Base-by-base conservation (phyloP, 805 yeast genomes). In the Yamadazyma endophytica region DNA sequence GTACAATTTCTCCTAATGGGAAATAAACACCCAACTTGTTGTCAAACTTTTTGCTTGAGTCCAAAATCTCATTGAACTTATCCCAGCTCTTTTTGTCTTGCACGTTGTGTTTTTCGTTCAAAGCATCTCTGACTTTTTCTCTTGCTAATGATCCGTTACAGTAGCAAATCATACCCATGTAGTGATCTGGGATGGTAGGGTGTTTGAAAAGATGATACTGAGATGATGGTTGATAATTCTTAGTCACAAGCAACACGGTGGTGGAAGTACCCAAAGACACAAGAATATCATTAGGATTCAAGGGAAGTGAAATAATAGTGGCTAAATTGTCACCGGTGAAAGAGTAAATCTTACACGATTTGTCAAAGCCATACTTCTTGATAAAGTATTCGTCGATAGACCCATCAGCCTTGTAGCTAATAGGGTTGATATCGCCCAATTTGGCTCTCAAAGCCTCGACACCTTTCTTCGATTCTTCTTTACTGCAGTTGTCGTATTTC, bases 121-220 rank as follows among this genome's bases (percentile, higher is more conserved):
- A 39, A 15, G 60, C 64, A 54, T 87, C 81, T 29, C 92, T 68
- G 8, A 87, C 67, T 35, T 70, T 68, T 47, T 88, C 96, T 42
- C 97, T 67, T 0, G 96, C 95, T 29, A 88, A 61, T 0, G 96
- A 74, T 0, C 97, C 96, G 53, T 88, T 88, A 50, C 94, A 83
- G 55, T 88, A 88, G 54, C 97, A 88, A 33, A 89, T 75, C 97
- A 88, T 88, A 14, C 94, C 95, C 96, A 88, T 89, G 53, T 77
- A 88, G 21, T 81, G 77, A 21, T 68, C 69, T 1, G 75, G 73
- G 39, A 83, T 73, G 0, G 94, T 82, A 6, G 97, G 96, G 52
- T 89, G 96, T 40, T 76, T 76, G 61, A 88, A 88, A 42, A 87
- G 56, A 50, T 88, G 96, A 52, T 87, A 88, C 44, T 80, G 82